Evolutionary conservation across 2,329 filamentous ascomycete genomes (phyloP).

Genomic region (Calonectria pauciramosa): DNA sequence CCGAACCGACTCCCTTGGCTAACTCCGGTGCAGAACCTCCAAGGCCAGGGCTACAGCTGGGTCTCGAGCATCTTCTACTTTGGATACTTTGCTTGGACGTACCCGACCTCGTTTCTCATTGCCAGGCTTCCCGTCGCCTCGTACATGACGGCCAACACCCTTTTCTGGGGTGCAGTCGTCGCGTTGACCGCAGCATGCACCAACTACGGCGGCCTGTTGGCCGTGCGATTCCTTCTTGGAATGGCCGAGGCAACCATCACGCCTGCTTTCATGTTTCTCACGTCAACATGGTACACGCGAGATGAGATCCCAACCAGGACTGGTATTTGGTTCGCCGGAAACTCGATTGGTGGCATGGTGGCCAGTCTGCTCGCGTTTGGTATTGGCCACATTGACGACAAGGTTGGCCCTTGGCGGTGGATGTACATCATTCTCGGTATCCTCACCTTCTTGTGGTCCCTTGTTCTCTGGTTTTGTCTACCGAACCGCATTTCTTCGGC

Average conservation of each 20-base stretch:
- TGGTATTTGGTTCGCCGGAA: conserved; percentile 69
- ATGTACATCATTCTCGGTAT: conserved; percentile 70
- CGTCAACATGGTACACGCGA: conserved; percentile 68
- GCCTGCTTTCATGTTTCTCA: conserved; percentile 69
- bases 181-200: conserved; percentile 60
- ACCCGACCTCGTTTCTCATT: conserved; percentile 64
- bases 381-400: conserved; percentile 65
- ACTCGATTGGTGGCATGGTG: conserved; percentile 62
- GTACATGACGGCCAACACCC: conserved; percentile 61
- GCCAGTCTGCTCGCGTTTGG: conserved; percentile 67
- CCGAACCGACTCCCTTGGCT: neutral
- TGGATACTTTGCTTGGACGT: conserved; percentile 63
- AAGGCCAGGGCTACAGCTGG: conserved; percentile 73
- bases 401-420: conserved; percentile 67
- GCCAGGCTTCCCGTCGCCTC: conserved; percentile 62
- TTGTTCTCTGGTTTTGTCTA: conserved; percentile 61
- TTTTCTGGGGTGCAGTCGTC: conserved; percentile 65
- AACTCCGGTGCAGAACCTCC: conserved; percentile 35
- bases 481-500: conserved; percentile 69
- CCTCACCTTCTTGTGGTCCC: conserved; percentile 64
- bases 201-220: conserved; percentile 63
- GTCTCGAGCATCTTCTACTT: conserved; percentile 61
- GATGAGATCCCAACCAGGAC: conserved; percentile 68
- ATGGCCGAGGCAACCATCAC: conserved; percentile 67
- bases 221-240: conserved; percentile 67